Evolutionary conservation across 345 rosid genomes (phyloP).

Genomic region (Schrenkiella parvula): DNA sequence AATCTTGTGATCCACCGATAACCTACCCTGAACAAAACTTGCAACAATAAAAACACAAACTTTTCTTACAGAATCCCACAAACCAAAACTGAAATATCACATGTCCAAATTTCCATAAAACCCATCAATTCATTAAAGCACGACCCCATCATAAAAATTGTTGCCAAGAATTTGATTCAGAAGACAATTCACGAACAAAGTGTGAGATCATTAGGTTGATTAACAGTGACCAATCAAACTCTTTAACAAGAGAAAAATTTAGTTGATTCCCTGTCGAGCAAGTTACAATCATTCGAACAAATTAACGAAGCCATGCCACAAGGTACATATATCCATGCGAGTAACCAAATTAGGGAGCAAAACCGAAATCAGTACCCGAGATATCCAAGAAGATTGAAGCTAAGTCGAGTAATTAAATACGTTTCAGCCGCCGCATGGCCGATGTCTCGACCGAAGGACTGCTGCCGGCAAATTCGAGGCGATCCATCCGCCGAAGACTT

Average conservation of each 20-base stretch:
- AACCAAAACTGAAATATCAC: not conserved
- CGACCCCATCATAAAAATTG: not conserved
- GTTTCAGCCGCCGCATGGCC: conserved; percentile 83
- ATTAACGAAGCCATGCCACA: not conserved
- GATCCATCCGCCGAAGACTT: conserved; percentile 5
- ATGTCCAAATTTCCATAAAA: not conserved
- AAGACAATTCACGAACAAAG: not conserved
- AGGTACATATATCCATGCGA: not conserved
- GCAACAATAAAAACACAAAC: not conserved
- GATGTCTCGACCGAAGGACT: conserved; percentile 49
- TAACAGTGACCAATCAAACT: not conserved
- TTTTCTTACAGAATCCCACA: not conserved
- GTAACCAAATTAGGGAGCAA: not conserved
- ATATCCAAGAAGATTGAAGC: conserved; percentile 63
- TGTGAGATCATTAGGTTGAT: no score
- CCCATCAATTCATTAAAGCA: not conserved
- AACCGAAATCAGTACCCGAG: conserved; percentile 56
- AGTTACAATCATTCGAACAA: conserved; percentile 5
- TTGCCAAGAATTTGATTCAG: not conserved
- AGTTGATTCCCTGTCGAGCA: not conserved
- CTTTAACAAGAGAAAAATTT: not conserved
- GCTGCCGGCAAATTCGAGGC: conserved; percentile 39
- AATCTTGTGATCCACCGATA: conserved; percentile 79
- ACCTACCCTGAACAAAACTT: conserved; percentile 79
- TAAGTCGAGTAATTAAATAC: conserved; percentile 64